Conservation (phyloP, 2,329 filamentous ascomycete genomes). For the Nigrospora sphaerica region DNA sequence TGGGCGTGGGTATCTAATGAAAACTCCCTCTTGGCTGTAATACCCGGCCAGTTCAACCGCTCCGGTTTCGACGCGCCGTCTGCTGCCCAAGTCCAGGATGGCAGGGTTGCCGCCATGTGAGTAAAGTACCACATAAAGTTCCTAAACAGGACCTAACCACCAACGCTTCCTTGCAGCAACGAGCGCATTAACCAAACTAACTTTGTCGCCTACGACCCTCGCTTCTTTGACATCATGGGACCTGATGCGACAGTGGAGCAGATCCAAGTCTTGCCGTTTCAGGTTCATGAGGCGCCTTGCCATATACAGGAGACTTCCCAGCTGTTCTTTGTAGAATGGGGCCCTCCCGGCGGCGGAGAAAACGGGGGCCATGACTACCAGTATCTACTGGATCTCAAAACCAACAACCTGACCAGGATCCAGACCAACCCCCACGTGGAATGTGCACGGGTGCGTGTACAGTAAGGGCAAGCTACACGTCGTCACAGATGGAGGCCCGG, state of each 20-base stretch:
- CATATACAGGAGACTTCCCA: background rate
- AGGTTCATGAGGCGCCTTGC: background rate
- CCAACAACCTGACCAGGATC: background rate
- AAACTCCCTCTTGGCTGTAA: background rate
- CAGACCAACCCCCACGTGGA: background rate
- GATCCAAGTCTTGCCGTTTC: background rate
- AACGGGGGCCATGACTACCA: background rate
- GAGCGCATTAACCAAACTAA: background rate
- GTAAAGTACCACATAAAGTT: background rate
- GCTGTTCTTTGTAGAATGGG: background rate
- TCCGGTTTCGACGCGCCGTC: background rate
- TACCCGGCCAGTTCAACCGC: background rate
- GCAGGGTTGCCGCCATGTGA: background rate
- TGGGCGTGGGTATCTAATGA: slow-evolving; percentile 1
- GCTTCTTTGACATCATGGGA: slow-evolving; percentile 1
- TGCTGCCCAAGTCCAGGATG: background rate
- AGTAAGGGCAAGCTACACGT: background rate
- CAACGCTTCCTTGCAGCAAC: background rate
- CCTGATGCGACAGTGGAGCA: background rate
- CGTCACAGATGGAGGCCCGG: background rate
- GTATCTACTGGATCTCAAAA: background rate
- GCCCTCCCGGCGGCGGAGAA: background rate
- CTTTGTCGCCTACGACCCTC: background rate
- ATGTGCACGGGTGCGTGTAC: background rate
- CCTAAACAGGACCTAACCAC: background rate